These are phyloP conservation scores for Geotrichum bryndzae DNA, from an alignment of 1,139 yeast genomes.

Conservation along the genomic window DNA sequence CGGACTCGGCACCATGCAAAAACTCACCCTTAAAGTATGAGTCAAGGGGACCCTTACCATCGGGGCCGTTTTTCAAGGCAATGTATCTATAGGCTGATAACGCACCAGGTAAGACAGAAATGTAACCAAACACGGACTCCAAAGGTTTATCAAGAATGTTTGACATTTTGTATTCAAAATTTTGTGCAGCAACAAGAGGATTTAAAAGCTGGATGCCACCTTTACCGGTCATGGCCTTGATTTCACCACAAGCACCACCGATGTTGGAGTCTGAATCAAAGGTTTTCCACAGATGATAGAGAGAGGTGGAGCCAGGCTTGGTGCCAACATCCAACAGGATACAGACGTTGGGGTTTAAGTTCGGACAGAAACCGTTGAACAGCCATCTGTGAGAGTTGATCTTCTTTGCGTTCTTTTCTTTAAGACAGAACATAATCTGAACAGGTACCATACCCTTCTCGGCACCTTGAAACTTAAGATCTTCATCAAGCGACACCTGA, in stretches of 20 bases:
- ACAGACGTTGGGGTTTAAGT: constrained; percentile 79
- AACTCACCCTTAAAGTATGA: constrained; percentile 90
- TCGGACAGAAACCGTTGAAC: constrained; percentile 88
- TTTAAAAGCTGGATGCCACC: constrained; percentile 73
- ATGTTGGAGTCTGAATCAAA: constrained; percentile 62
- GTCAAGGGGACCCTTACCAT: constrained; percentile 86
- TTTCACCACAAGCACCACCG: constrained; percentile 71
- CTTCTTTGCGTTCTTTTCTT: constrained; percentile 83
- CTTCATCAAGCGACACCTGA: constrained; percentile 77
- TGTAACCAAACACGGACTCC: constrained; percentile 89
- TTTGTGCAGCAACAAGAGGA: constrained; percentile 93
- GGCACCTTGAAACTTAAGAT: constrained; percentile 70
- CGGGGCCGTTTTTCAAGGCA: constrained; percentile 76
- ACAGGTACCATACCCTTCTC: constrained; percentile 88
- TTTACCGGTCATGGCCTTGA: constrained; percentile 87
- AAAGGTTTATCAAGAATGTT: constrained; percentile 92
- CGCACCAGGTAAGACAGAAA: constrained; percentile 93
- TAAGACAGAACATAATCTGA: constrained; percentile 81
- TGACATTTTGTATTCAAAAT: constrained; percentile 94
- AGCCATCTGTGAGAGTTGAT: constrained; percentile 97
- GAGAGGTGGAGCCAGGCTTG: constrained; percentile 76
- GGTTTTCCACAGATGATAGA: constrained; percentile 93
- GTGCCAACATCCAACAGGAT: constrained; percentile 91
- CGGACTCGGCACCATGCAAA: constrained; percentile 49
- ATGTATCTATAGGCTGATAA: constrained; percentile 88